Evolutionary conservation across 106 monocot genomes (phyloP).

Genomic region (Dactylorhiza incarnata): DNA sequence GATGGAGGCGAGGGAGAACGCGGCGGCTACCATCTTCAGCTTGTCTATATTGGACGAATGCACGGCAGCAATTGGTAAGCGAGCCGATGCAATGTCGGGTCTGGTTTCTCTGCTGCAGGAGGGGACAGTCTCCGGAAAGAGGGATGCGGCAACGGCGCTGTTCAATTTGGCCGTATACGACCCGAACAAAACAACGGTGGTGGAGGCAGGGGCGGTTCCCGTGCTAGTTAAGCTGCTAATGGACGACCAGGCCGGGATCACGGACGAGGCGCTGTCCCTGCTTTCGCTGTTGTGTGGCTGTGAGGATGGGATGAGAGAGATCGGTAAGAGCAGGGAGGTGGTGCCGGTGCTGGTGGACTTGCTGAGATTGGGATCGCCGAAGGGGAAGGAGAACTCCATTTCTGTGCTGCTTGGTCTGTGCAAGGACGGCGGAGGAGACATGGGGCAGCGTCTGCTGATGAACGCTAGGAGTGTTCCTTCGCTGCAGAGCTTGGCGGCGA

Average conservation of each 20-base stretch:
- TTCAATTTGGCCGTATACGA: constrained; percentile 19
- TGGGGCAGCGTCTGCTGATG: constrained; percentile 35
- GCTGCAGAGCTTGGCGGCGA: constrained; percentile 31
- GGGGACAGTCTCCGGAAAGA: constrained; percentile 21
- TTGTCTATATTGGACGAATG: constrained; percentile 32
- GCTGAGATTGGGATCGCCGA: constrained; percentile 29
- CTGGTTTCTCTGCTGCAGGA: constrained; percentile 26
- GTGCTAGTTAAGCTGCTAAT: constrained; percentile 30
- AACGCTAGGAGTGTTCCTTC: constrained; percentile 35
- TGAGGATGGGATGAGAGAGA: constrained; percentile 32
- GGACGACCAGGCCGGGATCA: constrained; percentile 37
- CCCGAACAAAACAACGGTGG: constrained; percentile 7
- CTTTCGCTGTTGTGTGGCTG: constrained; percentile 28
- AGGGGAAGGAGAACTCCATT: constrained; percentile 50
- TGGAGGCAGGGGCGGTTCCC: constrained; percentile 31
- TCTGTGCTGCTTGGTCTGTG: constrained; percentile 30
- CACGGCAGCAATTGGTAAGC: constrained; percentile 24
- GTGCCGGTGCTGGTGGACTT: constrained; percentile 34
- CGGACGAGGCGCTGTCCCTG: constrained; percentile 38
- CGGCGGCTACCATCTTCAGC: constrained; percentile 42
- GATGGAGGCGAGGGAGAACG: constrained; percentile 51
- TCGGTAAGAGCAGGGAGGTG: constrained; percentile 12
- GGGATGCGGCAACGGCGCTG: constrained; percentile 38
- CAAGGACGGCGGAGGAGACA: constrained; percentile 36
- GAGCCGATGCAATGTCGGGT: constrained; percentile 18